Percentiles rank a stretch among this genome's conserved stretches.
Evolutionary conservation across 495 filamentous ascomycete species (phyloP).

Genomic region (Aspergillus cavernicola): DNA sequence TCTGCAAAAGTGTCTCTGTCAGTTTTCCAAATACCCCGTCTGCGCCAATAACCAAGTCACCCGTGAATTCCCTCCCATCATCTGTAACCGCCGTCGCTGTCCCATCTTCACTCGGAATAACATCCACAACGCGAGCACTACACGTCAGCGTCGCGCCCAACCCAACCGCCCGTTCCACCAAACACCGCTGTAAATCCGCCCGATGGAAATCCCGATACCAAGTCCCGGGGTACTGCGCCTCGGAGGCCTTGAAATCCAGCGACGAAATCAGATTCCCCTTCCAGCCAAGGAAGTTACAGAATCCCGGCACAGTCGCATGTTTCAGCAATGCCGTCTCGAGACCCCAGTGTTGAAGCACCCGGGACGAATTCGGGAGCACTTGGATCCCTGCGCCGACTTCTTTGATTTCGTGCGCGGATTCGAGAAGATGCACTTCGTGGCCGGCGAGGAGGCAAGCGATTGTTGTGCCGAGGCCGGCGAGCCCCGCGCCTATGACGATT

Average conservation of each 20-base stretch:
- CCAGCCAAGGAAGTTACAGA: conserved; percentile 54
- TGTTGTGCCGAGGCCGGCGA: conserved; percentile 60
- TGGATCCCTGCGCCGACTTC: conserved; percentile 54
- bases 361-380: conserved; percentile 52
- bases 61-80: conserved; percentile 35
- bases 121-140: conserved; percentile 37
- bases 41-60: conserved; percentile 55
- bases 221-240: conserved; percentile 41
- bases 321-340: conserved; percentile 46
- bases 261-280: conserved; percentile 48
- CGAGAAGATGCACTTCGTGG: conserved; percentile 57
- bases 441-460: conserved; percentile 59
- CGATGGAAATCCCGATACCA: conserved; percentile 61
- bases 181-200: conserved; percentile 50
- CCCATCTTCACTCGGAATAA: conserved; percentile 29
- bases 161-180: conserved; percentile 48
- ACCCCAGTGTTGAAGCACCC: conserved; percentile 52
- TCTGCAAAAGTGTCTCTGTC: conserved; percentile 34
- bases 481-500: conserved; percentile 60
- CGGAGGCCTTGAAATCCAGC: conserved; percentile 45
- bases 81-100: conserved; percentile 23
- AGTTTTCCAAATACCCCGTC: conserved; percentile 53
- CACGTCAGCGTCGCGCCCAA: conserved; percentile 48
- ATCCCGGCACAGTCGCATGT: conserved; percentile 45
- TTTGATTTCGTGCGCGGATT: conserved; percentile 53